Base-by-base conservation (phyloP, 2,329 filamentous ascomycete species). In the Beauveria pseudobassiana region DNA sequence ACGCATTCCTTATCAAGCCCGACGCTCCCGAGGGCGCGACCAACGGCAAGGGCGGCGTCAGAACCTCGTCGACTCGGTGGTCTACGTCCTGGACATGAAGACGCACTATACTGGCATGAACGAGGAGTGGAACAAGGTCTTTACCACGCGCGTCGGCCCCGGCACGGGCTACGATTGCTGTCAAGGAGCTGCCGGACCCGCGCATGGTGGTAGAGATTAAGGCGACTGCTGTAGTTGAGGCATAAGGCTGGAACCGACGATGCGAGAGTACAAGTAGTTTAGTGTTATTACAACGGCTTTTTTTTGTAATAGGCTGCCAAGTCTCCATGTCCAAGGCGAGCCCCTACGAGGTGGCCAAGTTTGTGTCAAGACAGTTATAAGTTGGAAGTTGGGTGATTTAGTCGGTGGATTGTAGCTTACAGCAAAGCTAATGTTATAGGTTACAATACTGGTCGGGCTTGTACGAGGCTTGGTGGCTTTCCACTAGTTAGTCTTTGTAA, bases 71-170 rank as follows among this genome's bases (percentile, higher is more conserved):
- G 74, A 77, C 50, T 67, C 75, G 3, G 72, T 74, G 12, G 74
- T 78, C 12, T 78, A 76, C 58, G 66, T 78, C 5, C 49, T 74
- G 10, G 74, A 78, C 62, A 77, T 77, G 74, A 70, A 76, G 63
- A 67, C 65, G 1, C 68, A 79, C 34, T 78, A 79, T 62, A 69
- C 70, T 5, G 76, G 72, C 18, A 78, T 78, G 76, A 78, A 79
- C 56, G 76, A 77, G 64, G 76, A 76, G 64, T 78, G 76, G 77
- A 78, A 78, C 63, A 75, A 76, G 65, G 70, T 78, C 8, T 79
- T 75, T 63, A 30, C 69, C 16, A 70, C 70, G 74, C 7, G 68
- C 64, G 1, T 69, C 65, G 57, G 76, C 76, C 1, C 76, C 76
- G 5, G 74, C 76, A 8, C 57, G 71, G 26, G 70, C 72, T 5